Evolutionary conservation across 78 protist genomes (phyloP), one percentile per base, ranked within the genome.

Genomic region (Acrasis kona): DNA sequence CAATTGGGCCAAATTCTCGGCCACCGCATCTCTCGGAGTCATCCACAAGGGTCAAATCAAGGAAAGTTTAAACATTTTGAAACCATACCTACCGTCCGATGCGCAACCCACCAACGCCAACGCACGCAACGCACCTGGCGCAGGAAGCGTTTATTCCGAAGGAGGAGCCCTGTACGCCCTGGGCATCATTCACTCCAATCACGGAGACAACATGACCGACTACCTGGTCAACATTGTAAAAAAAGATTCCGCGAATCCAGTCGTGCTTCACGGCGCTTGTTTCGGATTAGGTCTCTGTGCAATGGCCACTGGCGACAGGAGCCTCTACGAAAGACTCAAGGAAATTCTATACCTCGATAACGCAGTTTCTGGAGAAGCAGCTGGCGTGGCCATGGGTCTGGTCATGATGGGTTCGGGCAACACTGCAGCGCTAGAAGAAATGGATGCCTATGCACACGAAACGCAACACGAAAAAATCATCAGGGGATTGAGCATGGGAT

Each of bases 401-500:
- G 84, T 88, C 39, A 87, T 92, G 96, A 64, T 93, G 2, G 99
- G 99, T 41, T 64, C 68, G 38, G n/a, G 19, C 12, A 19, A 19
- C 66, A 70, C 92, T 10, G 85, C 91, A 19, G 28, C 19, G 1
- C 41, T 95, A 41, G 78, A 86, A n/a, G 94, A 87, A 57, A 83
- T 97, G 97, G 5, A 93, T 37, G 71, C 31, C 31, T 84, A 82
- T 67, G 99, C 99, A 30, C 97, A 89, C 40, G 97, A 95, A 61
- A 95, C 99, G 12, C 85, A 87, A 78, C 99, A 97, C 86, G 99
- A 97, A 78, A 96, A 96, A 85, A 95, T 93, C 57, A 93, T 92
- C 61, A 83, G 98, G 28, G 93, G 95, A 2, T 67, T 92, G 4
- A 87, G 93, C 2, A 28, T 96, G 70, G 97, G 92, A 39, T 32